Evolutionary conservation across 495 filamentous ascomycete genomes (phyloP).

Genomic region (Recurvomyces mirabilis): DNA sequence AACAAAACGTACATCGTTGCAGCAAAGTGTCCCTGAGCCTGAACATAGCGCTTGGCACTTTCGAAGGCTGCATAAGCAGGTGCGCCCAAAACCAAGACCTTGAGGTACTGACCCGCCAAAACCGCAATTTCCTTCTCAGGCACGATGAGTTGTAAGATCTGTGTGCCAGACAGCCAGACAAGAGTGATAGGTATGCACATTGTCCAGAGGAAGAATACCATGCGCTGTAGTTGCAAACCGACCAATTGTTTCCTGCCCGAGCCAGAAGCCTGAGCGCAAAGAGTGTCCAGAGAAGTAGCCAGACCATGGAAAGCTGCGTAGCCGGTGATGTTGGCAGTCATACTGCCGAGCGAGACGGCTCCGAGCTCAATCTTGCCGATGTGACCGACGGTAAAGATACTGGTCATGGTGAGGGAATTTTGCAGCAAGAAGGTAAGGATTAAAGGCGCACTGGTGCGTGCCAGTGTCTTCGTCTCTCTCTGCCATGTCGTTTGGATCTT

Average conservation of each 20-base stretch:
- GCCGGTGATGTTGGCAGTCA: constrained; percentile 65
- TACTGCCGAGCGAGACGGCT: constrained; percentile 54
- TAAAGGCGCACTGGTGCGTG: constrained; percentile 46
- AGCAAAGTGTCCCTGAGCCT: constrained; percentile 59
- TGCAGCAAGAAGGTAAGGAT: constrained; percentile 63
- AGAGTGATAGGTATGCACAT: constrained; percentile 51
- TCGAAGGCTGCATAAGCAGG: constrained; percentile 62
- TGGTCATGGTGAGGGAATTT: constrained; percentile 58
- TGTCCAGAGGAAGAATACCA: constrained; percentile 53
- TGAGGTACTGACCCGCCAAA: constrained; percentile 58
- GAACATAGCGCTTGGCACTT: constrained; percentile 57
- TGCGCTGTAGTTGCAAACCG: constrained; percentile 58
- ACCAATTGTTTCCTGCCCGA: constrained; percentile 57
- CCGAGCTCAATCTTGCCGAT: constrained; percentile 52
- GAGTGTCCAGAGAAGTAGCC: constrained; percentile 58
- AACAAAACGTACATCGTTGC: constrained; percentile 57
- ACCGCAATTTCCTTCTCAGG: constrained; percentile 49
- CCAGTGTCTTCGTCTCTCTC: constrained; percentile 61
- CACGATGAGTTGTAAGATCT: constrained; percentile 46
- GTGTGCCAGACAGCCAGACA: constrained; percentile 46
- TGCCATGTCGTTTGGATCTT: constrained; percentile 74
- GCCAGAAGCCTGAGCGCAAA: constrained; percentile 66
- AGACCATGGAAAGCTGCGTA: constrained; percentile 62
- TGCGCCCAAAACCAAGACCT: constrained; percentile 51
- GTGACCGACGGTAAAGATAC: constrained; percentile 55